A percentile compares a stretch with the other conserved stretches of the same genome.
phyloP scores from a whole-genome alignment of 2,329 filamentous ascomycete species.

The Aspergillus ustus region DNA sequence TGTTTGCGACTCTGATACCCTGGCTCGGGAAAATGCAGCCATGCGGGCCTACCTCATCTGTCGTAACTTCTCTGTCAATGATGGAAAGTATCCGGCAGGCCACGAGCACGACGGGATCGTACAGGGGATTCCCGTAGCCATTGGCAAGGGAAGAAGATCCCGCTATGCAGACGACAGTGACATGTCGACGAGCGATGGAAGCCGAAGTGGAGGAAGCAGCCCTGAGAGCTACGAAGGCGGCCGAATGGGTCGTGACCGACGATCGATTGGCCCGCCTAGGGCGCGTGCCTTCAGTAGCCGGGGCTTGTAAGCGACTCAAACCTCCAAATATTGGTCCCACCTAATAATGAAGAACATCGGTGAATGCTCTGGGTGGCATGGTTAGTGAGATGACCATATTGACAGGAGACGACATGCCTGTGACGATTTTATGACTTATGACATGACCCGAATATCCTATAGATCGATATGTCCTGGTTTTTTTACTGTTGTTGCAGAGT shows the following conservation, averaged over 20 bases:
- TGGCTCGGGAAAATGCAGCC: conserved; percentile 91
- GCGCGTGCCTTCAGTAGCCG: conserved; percentile 31
- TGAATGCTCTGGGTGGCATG: not conserved
- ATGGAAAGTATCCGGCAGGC: conserved; percentile 76
- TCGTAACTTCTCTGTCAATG: conserved; percentile 95
- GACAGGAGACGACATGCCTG: not conserved
- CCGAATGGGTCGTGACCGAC: conserved; percentile 28
- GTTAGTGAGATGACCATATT: not conserved
- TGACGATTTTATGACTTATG: conserved; percentile 36
- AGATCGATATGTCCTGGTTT: conserved; percentile 25
- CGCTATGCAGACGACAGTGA: conserved; percentile 55
- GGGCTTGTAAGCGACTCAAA: conserved; percentile 7
- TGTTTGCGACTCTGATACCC: conserved; percentile 76
- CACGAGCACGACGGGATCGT: conserved; percentile 59
- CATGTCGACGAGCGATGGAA: conserved; percentile 47
- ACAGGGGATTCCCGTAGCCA: conserved; percentile 67
- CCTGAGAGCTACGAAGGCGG: conserved; percentile 45
- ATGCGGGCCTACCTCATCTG: conserved; percentile 98
- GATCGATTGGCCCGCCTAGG: conserved; percentile 27
- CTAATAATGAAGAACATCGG: not conserved
- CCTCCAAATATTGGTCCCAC: not conserved
- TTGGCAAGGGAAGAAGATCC: conserved; percentile 62
- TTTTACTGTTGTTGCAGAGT: conserved; percentile 1
- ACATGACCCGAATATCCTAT: conserved; percentile 29
- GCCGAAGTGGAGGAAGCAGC: conserved; percentile 61